Percentiles rank a stretch among this genome's conserved stretches.
Conservation (phyloP, 2,329 filamentous ascomycete species). For the Diaporthe helianthi region DNA sequence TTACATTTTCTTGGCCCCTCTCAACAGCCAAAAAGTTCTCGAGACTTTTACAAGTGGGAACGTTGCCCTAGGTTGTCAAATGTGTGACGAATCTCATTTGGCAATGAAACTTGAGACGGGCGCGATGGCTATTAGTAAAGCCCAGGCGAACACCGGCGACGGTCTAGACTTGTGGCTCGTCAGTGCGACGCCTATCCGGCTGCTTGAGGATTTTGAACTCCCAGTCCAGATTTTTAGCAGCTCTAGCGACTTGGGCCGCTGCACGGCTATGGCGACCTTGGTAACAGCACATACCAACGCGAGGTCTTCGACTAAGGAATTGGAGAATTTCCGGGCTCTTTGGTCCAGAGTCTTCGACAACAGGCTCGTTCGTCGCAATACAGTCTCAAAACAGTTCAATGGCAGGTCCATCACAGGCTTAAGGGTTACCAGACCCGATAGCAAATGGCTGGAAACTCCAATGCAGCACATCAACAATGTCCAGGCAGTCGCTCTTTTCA, state of each 20-base stretch:
- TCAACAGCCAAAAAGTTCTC: background rate
- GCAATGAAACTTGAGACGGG: fast-evolving
- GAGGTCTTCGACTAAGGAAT: background rate
- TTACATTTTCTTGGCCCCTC: background rate
- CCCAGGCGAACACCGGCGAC: background rate
- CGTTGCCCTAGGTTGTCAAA: no score
- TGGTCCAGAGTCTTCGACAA: background rate
- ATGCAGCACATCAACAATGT: background rate
- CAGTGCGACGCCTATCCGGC: background rate
- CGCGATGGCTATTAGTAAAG: background rate
- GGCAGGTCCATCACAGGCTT: background rate
- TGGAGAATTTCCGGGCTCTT: fast-evolving
- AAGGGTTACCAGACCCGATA: background rate
- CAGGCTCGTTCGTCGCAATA: background rate
- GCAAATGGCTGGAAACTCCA: background rate
- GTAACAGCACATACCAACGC: background rate
- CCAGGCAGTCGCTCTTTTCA: background rate
- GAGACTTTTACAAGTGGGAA: background rate
- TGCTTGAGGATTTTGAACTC: background rate
- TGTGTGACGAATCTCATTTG: background rate
- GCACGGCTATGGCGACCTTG: background rate
- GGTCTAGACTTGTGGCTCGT: background rate
- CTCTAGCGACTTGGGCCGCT: background rate
- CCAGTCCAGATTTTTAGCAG: background rate
- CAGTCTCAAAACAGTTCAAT: background rate